phyloP scores from a whole-genome alignment of 2,329 filamentous ascomycete species.

The Aspergillus viridinutans region DNA sequence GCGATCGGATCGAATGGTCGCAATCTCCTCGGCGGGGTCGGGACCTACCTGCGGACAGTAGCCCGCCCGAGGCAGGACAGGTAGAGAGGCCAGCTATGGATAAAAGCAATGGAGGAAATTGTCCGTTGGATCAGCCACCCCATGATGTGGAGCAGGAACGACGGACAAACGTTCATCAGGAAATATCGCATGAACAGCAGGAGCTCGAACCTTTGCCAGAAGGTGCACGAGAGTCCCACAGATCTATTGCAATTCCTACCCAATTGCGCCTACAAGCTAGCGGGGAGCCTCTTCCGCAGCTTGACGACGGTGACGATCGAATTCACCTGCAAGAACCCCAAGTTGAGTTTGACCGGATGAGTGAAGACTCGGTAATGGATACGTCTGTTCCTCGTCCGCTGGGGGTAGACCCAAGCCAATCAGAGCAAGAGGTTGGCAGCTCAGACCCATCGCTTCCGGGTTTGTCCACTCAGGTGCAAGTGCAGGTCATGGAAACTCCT shows the following conservation, averaged over 20 bases:
- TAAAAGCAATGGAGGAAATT: not conserved
- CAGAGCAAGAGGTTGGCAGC: constrained; percentile 18
- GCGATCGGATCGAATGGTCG: constrained; percentile 19
- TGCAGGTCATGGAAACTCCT: constrained; percentile 35
- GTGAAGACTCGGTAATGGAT: constrained; percentile 35
- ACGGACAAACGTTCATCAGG: not conserved
- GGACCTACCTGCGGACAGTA: constrained; percentile 28
- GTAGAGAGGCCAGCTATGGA: not conserved
- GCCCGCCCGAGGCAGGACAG: constrained; percentile 13
- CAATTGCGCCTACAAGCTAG: not conserved
- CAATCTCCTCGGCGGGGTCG: not conserved
- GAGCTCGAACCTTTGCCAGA: not conserved
- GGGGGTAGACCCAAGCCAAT: constrained; percentile 19
- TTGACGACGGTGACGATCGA: not conserved
- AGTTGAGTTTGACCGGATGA: constrained; percentile 17
- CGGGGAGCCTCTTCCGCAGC: not conserved
- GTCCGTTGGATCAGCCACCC: not conserved
- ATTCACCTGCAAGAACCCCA: not conserved
- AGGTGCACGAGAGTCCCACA: not conserved
- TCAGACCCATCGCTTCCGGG: constrained; percentile 19
- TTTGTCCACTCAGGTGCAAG: constrained; percentile 7
- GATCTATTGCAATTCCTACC: not conserved
- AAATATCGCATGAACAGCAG: not conserved
- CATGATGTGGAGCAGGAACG: not conserved
- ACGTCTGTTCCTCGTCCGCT: constrained; percentile 31